Evolutionary conservation across 176 grass and related monocot species (phyloP).

Genomic region (Thinopyrum elongatum): DNA sequence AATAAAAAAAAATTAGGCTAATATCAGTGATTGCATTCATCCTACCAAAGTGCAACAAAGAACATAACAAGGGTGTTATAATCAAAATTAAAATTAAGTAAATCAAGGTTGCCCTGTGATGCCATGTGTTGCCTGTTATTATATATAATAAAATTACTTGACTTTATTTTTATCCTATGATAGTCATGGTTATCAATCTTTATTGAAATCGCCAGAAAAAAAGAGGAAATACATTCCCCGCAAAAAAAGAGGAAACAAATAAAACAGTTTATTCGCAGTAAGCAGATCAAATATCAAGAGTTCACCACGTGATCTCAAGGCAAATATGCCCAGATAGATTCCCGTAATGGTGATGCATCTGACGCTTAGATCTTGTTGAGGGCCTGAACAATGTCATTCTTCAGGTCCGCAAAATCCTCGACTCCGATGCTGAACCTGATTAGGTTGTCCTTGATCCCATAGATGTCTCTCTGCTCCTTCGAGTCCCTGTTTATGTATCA

Average conservation of each 20-base stretch:
- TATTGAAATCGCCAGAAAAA: neutral
- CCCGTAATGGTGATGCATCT: neutral
- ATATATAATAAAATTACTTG: no score
- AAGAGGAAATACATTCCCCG: neutral
- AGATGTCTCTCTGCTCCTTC: constrained; percentile 77
- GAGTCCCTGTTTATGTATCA: constrained; percentile 65
- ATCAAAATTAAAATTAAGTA: no score
- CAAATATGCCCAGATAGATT: constrained; percentile 17
- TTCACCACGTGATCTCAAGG: neutral
- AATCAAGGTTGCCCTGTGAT: no score
- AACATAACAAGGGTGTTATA: no score
- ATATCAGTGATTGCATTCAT: no score
- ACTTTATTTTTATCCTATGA: no score
- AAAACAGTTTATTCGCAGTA: constrained; percentile 24
- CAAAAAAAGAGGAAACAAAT: neutral
- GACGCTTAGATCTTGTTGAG: constrained; percentile 65
- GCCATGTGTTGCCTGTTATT: no score
- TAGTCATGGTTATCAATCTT: neutral
- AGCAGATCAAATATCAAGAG: neutral
- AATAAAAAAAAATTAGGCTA: no score
- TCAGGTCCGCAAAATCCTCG: constrained; percentile 89
- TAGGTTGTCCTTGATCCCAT: constrained; percentile 96
- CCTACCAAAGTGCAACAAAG: no score
- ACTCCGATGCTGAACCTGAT: constrained; percentile 98
- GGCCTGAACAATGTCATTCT: constrained; percentile 87